Conservation (phyloP, 2,329 filamentous ascomycete species). For the Nigrospora osmanthi region DNA sequence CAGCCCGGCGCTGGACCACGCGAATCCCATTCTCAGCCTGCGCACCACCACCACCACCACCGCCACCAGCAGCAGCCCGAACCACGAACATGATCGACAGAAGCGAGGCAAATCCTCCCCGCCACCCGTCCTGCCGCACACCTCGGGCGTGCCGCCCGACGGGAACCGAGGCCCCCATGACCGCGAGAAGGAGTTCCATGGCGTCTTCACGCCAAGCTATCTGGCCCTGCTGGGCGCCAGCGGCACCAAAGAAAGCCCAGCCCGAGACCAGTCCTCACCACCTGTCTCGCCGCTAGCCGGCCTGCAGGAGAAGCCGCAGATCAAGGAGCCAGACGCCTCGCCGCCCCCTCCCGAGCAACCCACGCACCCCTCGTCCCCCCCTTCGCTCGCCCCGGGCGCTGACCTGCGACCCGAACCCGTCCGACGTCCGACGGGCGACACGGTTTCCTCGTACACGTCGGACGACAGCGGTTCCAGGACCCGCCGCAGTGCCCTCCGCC, state of each 20-base stretch:
- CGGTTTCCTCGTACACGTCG: slow-evolving; percentile 42
- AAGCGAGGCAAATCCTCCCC: slow-evolving; percentile 22
- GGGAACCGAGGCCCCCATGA: slow-evolving; percentile 37
- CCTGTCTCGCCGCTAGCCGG: slow-evolving; percentile 5
- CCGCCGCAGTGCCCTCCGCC: slow-evolving; percentile 49
- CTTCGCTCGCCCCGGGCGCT: slow-evolving; percentile 9
- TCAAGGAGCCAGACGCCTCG: slow-evolving; percentile 12
- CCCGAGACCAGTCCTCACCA: slow-evolving; percentile 7
- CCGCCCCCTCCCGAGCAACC: slow-evolving; percentile 8
- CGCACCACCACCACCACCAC: slow-evolving; percentile 18
- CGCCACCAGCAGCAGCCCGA: slow-evolving; percentile 1
- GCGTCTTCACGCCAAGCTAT: slow-evolving; percentile 55
- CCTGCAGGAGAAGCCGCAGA: slow-evolving; percentile 7
- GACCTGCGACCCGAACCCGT: slow-evolving; percentile 24
- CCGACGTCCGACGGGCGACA: slow-evolving; percentile 36
- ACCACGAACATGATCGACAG: slow-evolving; percentile 13
- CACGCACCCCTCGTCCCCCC: slow-evolving; percentile 2
- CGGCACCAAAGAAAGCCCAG: slow-evolving; percentile 9
- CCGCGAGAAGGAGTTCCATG: slow-evolving; percentile 51
- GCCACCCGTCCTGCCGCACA: slow-evolving; percentile 31
- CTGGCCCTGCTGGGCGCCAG: slow-evolving; percentile 51
- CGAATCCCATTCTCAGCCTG: slow-evolving; percentile 17
- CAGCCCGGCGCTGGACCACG: slow-evolving; percentile 23
- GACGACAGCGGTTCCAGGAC: slow-evolving; percentile 42
- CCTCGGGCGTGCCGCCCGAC: slow-evolving; percentile 25